Evolutionary conservation across 768 basidiomycete genomes (phyloP).

Genomic region (Podaxis pistillaris): DNA sequence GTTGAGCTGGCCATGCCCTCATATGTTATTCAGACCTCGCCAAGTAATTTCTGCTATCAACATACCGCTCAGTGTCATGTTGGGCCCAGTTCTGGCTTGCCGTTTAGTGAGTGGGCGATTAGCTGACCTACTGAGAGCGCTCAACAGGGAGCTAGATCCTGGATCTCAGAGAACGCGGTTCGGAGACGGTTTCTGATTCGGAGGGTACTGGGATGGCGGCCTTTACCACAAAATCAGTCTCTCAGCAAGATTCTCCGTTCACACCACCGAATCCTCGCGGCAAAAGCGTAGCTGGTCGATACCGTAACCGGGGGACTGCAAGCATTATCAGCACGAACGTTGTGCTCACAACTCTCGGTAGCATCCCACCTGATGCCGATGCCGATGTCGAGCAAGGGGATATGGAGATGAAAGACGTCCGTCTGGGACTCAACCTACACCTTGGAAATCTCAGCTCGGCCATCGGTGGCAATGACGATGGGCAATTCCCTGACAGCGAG

Average conservation of each 20-base stretch:
- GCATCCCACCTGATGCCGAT: conserved; percentile 51
- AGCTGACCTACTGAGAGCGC: conserved; percentile 4
- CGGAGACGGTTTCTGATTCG: conserved; percentile 74
- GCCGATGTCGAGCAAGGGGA: conserved; percentile 50
- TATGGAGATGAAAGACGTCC: conserved; percentile 58
- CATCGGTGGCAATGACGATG: conserved; percentile 50
- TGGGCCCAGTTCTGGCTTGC: conserved; percentile 77
- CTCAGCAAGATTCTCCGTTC: conserved; percentile 54
- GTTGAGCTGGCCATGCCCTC: conserved; percentile 2
- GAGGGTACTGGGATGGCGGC: conserved; percentile 68
- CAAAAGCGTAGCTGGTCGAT: conserved; percentile 36
- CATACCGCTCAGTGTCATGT: conserved; percentile 83
- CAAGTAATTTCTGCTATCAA: conserved; percentile 83
- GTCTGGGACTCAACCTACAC: conserved; percentile 51
- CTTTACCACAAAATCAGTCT: conserved; percentile 62
- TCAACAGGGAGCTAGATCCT: conserved; percentile 50
- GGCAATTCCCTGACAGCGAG: conserved; percentile 45
- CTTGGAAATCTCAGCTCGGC: conserved; percentile 50
- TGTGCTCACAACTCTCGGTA: conserved; percentile 63
- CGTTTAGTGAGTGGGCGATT: conserved; percentile 50
- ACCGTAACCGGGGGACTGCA: conserved; percentile 42
- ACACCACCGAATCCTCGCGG: conserved; percentile 47
- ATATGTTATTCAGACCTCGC: conserved; percentile 53
- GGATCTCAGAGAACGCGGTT: conserved; percentile 79
- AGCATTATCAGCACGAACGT: conserved; percentile 62